Conservation (phyloP, 768 basidiomycete genomes). For the Galerina marginata region DNA sequence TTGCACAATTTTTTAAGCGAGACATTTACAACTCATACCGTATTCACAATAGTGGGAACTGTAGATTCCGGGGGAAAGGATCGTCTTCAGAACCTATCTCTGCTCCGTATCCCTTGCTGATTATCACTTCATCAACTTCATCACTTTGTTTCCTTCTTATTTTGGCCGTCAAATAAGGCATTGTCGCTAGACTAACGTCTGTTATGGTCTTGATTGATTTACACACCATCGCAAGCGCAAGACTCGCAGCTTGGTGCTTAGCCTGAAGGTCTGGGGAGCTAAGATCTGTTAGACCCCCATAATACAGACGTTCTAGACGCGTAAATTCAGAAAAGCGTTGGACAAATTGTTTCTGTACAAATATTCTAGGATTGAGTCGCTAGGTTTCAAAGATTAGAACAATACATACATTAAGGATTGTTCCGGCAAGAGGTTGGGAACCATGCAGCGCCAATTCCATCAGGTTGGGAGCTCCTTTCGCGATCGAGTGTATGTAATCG, state of each 20-base stretch:
- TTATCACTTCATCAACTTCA: neutral
- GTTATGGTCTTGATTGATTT: neutral
- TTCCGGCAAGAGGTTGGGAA: neutral
- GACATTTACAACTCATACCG: no score
- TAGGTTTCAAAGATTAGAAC: neutral
- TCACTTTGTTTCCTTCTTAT: neutral
- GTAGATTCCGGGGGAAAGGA: neutral
- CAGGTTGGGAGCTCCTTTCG: conserved; percentile 1
- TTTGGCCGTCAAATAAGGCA: neutral
- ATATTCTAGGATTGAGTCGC: neutral
- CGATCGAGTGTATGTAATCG: conserved; percentile 10
- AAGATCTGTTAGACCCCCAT: neutral
- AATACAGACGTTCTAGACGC: neutral
- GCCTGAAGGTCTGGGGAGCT: neutral
- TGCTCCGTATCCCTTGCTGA: neutral
- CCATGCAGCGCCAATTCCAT: conserved; percentile 6
- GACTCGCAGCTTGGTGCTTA: neutral
- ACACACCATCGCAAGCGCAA: neutral
- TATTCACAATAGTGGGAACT: no score
- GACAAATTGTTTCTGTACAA: neutral
- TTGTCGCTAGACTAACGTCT: neutral
- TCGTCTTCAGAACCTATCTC: neutral
- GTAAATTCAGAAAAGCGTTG: neutral
- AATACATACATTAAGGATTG: neutral
- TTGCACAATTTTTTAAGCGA: no score